phyloP scores from a whole-genome alignment of 371 early-diverging fungal species.

The Rhizopus delemar region DNA sequence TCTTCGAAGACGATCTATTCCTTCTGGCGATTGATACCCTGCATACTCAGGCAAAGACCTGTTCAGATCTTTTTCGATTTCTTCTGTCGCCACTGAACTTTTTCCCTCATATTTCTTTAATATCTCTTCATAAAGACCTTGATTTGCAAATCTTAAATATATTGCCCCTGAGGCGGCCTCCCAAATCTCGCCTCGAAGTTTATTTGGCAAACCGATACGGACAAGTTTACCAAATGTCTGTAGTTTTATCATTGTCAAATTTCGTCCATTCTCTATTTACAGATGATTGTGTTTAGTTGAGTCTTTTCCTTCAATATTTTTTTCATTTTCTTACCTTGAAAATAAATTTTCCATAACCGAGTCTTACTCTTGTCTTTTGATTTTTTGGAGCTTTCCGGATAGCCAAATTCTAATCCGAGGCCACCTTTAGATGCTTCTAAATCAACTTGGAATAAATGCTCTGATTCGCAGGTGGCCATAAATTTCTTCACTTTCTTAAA shows the following conservation, averaged over 20 bases:
- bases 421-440: conserved; percentile 48
- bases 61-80: conserved; percentile 97
- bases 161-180: conserved; percentile 91
- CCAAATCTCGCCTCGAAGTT: conserved; percentile 95
- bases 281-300: not conserved
- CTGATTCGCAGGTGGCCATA: conserved; percentile 73
- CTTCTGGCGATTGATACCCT: conserved; percentile 90
- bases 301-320: not conserved
- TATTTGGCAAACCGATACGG: conserved; percentile 90
- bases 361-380: conserved; percentile 77
- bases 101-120: conserved; percentile 72
- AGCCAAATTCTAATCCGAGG: conserved; percentile 85
- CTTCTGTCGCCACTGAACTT: conserved; percentile 81
- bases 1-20: conserved; percentile 86
- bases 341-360: conserved; percentile 78
- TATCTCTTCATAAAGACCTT: conserved; percentile 78
- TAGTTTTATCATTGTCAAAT: conserved; percentile 80
- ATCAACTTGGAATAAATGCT: conserved; percentile 30
- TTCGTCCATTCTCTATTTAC: conserved; percentile 78
- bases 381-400: conserved; percentile 77
- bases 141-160: conserved; percentile 81
- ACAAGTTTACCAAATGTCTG: conserved; percentile 88
- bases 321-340: conserved; percentile 50
- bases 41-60: conserved; percentile 91
- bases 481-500: conserved; percentile 85